Base-by-base conservation (phyloP, 129 eudicot genomes). In the Pittosporum tobira region DNA sequence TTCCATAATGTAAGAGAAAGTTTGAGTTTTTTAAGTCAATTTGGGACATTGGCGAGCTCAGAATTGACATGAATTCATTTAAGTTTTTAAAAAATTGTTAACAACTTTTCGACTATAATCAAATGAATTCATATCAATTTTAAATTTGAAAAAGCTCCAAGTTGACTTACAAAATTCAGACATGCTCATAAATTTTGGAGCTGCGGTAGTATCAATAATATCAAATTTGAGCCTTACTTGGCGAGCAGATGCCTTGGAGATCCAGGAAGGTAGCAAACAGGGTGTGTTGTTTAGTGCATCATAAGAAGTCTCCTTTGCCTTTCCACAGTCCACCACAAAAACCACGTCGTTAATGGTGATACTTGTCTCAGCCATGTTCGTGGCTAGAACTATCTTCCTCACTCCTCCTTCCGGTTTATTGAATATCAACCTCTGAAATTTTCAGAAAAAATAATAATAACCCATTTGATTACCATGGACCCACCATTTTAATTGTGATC, bases 301-400 rank as follows among this genome's bases (percentile, higher is more conserved):
- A 78, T 90, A 90, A 0, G 98, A 90, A 1, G 98, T 90, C 77
- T 90, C 98, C 65, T 90, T 90, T 54, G 98, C 95, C 75, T 90
- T 90, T 56, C 98, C 98, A 65, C 95, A 85, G 69, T 90, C 98
- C 24, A 90, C 84, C 64, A 90, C 98, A 31, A 85, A 90, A 57
- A 90, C 98, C n/a, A 90, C 98, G 67, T 90, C 98, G 57, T 86
- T 90, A 68, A 90, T 90, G 51, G 98, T 90, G 49, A 90, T 90
- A 68, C 98, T 90, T 53, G 98, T 90, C 77, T 90, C 98, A 0
- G 98, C 98, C 98, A 90, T 90, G 69, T 90, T 90, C 27, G 98
- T 90, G 30, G 98, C 98, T 47, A 90, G 75, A 55, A 90, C 98
- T 68, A 90, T 85, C 66, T 90, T 90, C 78, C 98, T 78, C 46